phyloP scores from a whole-genome alignment of 257 asterid species.

The Forsythia suspensa region DNA sequence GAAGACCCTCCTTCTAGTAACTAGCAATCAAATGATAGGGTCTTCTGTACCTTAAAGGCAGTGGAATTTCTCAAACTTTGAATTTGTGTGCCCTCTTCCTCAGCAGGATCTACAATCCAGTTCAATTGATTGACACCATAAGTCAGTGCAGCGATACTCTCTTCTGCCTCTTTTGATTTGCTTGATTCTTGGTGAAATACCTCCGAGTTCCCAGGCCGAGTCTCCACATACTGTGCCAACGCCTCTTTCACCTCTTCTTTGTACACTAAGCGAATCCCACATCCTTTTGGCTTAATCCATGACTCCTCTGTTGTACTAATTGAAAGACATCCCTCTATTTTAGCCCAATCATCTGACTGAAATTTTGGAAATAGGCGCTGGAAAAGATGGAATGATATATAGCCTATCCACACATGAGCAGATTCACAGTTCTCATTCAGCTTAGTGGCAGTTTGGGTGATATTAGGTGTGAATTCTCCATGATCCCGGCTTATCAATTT shows the following conservation, averaged over 20 bases:
- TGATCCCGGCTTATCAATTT: constrained; percentile 16
- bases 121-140: constrained; percentile 13
- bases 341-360: constrained; percentile 11
- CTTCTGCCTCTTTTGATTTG: background rate
- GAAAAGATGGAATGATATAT: constrained; percentile 14
- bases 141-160: constrained; percentile 1
- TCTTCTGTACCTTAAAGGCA: constrained; percentile 18
- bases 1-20: background rate
- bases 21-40: constrained; percentile 23
- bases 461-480: constrained; percentile 8
- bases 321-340: constrained; percentile 17
- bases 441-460: constrained; percentile 15
- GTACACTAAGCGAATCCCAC: constrained; percentile 13
- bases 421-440: background rate
- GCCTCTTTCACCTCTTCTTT: constrained; percentile 12
- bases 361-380: constrained; percentile 12
- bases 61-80: background rate
- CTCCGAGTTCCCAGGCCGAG: background rate
- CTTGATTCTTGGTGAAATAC: background rate
- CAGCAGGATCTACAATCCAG: constrained; percentile 17
- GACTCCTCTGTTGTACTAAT: constrained; percentile 9
- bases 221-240: background rate
- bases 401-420: constrained; percentile 15
- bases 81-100: constrained; percentile 17
- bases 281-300: constrained; percentile 20